Percentiles rank a stretch among this genome's conserved stretches.
phyloP scores from a whole-genome alignment of 306 rosid species.

The Abrus precatorius region DNA sequence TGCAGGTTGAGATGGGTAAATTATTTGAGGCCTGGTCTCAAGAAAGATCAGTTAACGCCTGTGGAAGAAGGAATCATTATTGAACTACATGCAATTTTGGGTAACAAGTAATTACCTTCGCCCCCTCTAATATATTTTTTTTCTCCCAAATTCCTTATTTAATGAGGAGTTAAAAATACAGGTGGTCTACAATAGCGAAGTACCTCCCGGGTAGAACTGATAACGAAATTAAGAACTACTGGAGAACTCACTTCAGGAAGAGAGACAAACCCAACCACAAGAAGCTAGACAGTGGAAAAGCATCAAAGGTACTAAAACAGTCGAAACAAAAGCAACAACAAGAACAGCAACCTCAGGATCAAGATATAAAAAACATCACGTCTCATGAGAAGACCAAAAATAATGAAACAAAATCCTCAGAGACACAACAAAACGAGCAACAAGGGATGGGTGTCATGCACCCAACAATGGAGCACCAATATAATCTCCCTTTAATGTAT shows the following conservation, averaged over 20 bases:
- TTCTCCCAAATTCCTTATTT: background rate
- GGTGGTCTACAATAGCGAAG: conserved; percentile 87
- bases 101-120: conserved; percentile 68
- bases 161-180: background rate
- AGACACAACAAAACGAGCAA: conserved; percentile 29
- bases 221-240: conserved; percentile 77
- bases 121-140: background rate
- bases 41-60: conserved; percentile 71
- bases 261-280: conserved; percentile 51
- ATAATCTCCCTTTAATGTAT: conserved; percentile 33
- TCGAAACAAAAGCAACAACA: conserved; percentile 32
- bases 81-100: conserved; percentile 75
- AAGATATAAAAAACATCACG: background rate
- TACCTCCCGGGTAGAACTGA: conserved; percentile 88
- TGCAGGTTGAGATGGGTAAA: conserved; percentile 89
- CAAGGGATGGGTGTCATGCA: conserved; percentile 19
- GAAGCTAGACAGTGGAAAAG: conserved; percentile 49
- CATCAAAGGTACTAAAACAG: conserved; percentile 41
- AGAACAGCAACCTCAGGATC: conserved; percentile 19
- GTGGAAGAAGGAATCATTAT: conserved; percentile 69
- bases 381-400: conserved; percentile 24
- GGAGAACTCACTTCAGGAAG: conserved; percentile 80
- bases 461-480: conserved; percentile 38
- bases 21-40: conserved; percentile 80
- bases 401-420: conserved; percentile 27